A percentile compares a stretch with the other conserved stretches of the same genome.
Evolutionary conservation across 2,329 filamentous ascomycete genomes (phyloP).

Genomic region (Berkeleyomyces rouxiae): DNA sequence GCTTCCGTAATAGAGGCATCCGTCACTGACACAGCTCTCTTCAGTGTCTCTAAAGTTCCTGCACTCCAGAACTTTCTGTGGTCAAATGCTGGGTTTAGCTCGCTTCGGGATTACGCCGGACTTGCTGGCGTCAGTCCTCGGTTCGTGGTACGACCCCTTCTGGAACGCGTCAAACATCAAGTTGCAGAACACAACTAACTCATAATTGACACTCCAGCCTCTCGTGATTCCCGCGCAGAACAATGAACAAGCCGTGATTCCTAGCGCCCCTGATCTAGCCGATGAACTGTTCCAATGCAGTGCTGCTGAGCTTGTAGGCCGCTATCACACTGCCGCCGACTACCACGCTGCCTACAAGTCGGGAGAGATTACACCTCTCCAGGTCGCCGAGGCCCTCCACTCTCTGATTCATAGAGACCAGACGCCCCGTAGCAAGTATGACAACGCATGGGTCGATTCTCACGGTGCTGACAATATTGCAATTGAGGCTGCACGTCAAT

Average conservation of each 20-base stretch:
- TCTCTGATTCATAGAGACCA: constrained; percentile 49
- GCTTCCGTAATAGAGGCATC: not conserved
- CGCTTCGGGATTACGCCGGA: constrained; percentile 3
- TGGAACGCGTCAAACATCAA: constrained; percentile 4
- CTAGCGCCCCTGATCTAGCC: constrained; percentile 25
- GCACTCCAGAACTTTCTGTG: constrained; percentile 12
- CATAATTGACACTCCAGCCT: constrained; percentile 25
- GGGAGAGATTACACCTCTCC: constrained; percentile 52
- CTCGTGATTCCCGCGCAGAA: constrained; percentile 35
- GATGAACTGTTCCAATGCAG: constrained; percentile 26
- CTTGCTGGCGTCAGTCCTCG: constrained; percentile 8
- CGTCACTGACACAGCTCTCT: not conserved
- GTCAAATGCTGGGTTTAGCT: constrained; percentile 13
- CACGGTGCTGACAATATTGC: constrained; percentile 40
- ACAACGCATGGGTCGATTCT: constrained; percentile 55
- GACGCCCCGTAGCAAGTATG: constrained; percentile 40
- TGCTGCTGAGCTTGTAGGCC: constrained; percentile 26
- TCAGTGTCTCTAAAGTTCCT: not conserved
- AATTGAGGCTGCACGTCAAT: constrained; percentile 51
- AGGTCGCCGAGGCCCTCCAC: constrained; percentile 55
- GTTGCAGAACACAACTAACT: not conserved
- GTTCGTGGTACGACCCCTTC: constrained; percentile 12
- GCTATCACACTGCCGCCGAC: constrained; percentile 56
- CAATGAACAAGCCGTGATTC: constrained; percentile 17
- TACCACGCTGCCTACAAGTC: constrained; percentile 61